phyloP scores from a whole-genome alignment of 2,329 filamentous ascomycete genomes.

The Diaporthe helianthi region DNA sequence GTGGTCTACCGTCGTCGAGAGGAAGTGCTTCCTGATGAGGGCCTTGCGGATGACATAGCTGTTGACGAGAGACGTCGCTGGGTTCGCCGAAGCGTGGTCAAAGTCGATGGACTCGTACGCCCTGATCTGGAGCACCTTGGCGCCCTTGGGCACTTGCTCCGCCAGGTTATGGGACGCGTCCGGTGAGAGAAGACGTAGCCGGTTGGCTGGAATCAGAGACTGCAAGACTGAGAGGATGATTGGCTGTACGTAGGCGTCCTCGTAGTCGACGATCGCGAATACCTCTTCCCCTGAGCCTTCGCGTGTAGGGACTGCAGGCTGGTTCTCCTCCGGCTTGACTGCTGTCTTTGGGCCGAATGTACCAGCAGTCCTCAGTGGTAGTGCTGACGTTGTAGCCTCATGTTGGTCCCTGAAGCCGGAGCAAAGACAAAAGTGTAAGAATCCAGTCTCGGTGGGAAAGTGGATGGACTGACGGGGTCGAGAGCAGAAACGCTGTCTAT shows the following conservation, averaged over 20 bases:
- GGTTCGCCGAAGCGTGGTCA: slow-evolving; percentile 70
- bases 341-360: slow-evolving; percentile 31
- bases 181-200: slow-evolving; percentile 62
- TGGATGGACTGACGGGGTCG: slow-evolving; percentile 28
- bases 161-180: slow-evolving; percentile 42
- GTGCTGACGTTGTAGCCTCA: slow-evolving; percentile 2
- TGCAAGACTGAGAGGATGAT: slow-evolving; percentile 78
- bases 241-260: slow-evolving; percentile 88
- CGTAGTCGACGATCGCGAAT: slow-evolving; percentile 78
- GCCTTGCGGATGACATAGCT: slow-evolving; percentile 96
- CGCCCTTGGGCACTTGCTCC: slow-evolving; percentile 44
- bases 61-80: slow-evolving; percentile 74
- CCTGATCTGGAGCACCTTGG: slow-evolving; percentile 76
- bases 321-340: slow-evolving; percentile 37
- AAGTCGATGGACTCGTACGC: slow-evolving; percentile 91
- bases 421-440: slow-evolving; percentile 43
- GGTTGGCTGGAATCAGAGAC: slow-evolving; percentile 61
- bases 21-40: slow-evolving; percentile 93
- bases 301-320: slow-evolving; percentile 5
- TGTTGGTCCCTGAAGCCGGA: slow-evolving; percentile 35
- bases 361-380: slow-evolving; percentile 35
- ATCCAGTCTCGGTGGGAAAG: slow-evolving; percentile 40
- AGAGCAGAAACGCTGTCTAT: slow-evolving; percentile 39
- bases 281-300: slow-evolving; percentile 33
- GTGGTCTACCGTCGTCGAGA: slow-evolving; percentile 81